Evolutionary conservation across 1,284 basidiomycete genomes (phyloP).

Genomic region (Coniferiporia sulphurascens): DNA sequence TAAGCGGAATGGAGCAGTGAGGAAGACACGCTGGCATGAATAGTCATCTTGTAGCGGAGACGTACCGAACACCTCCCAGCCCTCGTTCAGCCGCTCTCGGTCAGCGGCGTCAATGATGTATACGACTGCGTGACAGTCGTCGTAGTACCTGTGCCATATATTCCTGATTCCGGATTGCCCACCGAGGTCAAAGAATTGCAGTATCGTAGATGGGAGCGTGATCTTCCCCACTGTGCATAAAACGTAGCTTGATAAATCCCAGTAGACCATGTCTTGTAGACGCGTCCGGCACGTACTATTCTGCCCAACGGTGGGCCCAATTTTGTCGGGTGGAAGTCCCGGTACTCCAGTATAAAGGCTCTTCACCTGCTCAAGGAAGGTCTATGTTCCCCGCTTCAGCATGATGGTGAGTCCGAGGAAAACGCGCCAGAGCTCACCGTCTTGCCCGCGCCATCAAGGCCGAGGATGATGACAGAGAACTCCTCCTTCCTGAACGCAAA

Average conservation of each 20-base stretch:
- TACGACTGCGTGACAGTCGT: slow-evolving; percentile 90
- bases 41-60: neutral
- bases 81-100: slow-evolving; percentile 78
- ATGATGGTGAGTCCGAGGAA: slow-evolving; percentile 4
- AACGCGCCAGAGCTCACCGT: slow-evolving; percentile 49
- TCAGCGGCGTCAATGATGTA: slow-evolving; percentile 91
- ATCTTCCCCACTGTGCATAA: slow-evolving; percentile 76
- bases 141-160: slow-evolving; percentile 92
- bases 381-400: slow-evolving; percentile 41
- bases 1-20: neutral
- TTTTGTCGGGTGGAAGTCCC: slow-evolving; percentile 82
- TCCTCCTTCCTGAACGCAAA: slow-evolving; percentile 70
- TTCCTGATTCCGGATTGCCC: slow-evolving; percentile 87
- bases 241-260: neutral
- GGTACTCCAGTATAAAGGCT: slow-evolving; percentile 83
- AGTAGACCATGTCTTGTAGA: neutral
- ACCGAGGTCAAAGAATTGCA: slow-evolving; percentile 93
- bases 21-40: neutral
- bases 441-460: slow-evolving; percentile 86
- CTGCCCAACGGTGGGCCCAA: slow-evolving; percentile 91
- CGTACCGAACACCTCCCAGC: slow-evolving; percentile 91
- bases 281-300: slow-evolving; percentile 61
- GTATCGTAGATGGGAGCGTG: slow-evolving; percentile 82
- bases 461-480: slow-evolving; percentile 90
- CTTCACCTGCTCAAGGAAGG: slow-evolving; percentile 88